Conservation (phyloP, 2,329 filamentous ascomycete genomes). For the Claviceps sp. region DNA sequence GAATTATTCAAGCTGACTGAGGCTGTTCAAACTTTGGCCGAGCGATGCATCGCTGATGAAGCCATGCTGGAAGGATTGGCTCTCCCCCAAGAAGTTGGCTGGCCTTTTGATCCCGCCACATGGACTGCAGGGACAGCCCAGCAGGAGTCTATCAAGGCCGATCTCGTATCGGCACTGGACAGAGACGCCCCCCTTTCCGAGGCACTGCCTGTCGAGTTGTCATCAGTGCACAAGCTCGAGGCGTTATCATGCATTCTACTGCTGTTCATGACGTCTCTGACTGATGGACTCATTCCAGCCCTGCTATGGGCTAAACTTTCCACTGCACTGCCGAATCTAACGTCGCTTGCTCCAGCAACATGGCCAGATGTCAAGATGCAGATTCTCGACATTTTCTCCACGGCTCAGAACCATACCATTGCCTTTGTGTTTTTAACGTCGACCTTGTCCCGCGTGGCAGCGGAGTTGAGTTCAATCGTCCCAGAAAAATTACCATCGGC, state of each 20-base stretch:
- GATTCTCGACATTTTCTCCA: conserved; percentile 61
- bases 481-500: conserved; percentile 17
- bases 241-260: conserved; percentile 58
- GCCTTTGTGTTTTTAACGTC: conserved; percentile 78
- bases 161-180: conserved; percentile 57
- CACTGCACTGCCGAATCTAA: conserved; percentile 33
- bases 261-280: conserved; percentile 59
- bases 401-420: conserved; percentile 68
- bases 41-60: conserved; percentile 45
- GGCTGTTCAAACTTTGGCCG: conserved; percentile 47
- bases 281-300: conserved; percentile 65
- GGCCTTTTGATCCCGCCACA: conserved; percentile 41
- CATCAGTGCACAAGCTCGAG: conserved; percentile 59
- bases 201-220: conserved; percentile 47
- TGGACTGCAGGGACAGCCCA: conserved; percentile 17
- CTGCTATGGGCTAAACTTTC: conserved; percentile 59
- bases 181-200: conserved; percentile 48
- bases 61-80: conserved; percentile 44
- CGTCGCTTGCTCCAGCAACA: conserved; percentile 12
- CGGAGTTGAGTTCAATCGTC: conserved; percentile 31
- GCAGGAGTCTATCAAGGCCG: conserved; percentile 17
- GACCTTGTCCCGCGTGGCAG: conserved; percentile 47
- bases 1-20: conserved; percentile 87
- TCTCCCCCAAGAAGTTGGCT: conserved; percentile 41
- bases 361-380: conserved; percentile 32